A percentile compares a stretch with the other conserved stretches of the same genome.
These are phyloP conservation scores for Diaporthe longicolla DNA, from an alignment of 2,329 filamentous ascomycete genomes.

Conservation along the genomic window DNA sequence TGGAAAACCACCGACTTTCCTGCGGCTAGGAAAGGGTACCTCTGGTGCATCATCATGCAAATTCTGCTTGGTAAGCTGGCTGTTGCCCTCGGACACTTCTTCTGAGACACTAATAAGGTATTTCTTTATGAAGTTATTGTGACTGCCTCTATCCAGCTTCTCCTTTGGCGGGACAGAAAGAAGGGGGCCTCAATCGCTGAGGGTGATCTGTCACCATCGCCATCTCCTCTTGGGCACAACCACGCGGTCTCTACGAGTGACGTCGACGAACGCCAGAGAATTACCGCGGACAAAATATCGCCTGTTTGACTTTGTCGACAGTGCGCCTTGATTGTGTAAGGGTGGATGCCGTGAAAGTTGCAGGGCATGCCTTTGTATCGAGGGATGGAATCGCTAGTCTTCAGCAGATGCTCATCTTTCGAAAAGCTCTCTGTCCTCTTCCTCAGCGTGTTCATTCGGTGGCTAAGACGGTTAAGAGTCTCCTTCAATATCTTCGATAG, in stretches of 20 bases:
- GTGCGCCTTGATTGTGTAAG: neutral
- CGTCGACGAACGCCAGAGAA: neutral
- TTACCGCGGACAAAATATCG: neutral
- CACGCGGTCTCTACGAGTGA: neutral
- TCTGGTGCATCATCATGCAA: conserved; percentile 53
- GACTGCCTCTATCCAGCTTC: conserved; percentile 49
- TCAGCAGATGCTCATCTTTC: neutral
- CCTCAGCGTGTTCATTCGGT: neutral
- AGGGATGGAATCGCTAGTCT: no score
- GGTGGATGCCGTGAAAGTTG: neutral
- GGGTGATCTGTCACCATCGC: neutral
- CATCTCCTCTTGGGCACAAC: neutral
- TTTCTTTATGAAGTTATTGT: conserved; percentile 44
- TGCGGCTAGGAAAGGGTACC: conserved; percentile 54
- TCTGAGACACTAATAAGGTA: neutral
- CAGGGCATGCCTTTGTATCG: neutral
- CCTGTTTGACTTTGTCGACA: neutral
- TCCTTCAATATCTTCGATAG: neutral
- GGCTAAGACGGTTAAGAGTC: neutral
- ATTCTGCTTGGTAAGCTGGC: conserved; percentile 51
- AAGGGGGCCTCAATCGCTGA: neutral
- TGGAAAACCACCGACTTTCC: conserved; percentile 59
- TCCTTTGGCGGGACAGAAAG: conserved; percentile 49
- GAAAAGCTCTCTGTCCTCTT: neutral
- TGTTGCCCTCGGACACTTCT: neutral